A percentile compares a stretch with the other conserved stretches of the same genome.
Conservation (phyloP, 2,329 filamentous ascomycete species). For the Gnomoniopsis smithogilvyi region DNA sequence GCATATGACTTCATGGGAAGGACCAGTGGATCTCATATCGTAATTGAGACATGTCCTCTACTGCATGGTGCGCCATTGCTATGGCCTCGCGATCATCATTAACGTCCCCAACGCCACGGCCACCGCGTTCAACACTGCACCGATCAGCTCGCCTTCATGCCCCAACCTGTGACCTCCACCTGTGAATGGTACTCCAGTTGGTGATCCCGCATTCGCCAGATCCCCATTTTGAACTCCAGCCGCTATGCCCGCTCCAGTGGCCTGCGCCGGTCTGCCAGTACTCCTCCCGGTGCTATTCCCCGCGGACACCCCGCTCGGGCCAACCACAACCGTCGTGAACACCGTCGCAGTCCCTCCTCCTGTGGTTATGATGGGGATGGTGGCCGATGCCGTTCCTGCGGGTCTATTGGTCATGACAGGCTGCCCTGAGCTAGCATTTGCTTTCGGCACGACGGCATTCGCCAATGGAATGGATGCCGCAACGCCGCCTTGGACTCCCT, state of each 20-base stretch:
- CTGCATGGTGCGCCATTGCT: no score
- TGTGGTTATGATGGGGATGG: not conserved
- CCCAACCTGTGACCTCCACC: not conserved
- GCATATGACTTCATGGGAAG: not conserved
- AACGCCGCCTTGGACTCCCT: slow-evolving; percentile 5
- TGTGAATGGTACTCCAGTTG: no score
- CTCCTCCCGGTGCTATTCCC: not conserved
- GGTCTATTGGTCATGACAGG: not conserved
- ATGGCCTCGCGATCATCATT: not conserved
- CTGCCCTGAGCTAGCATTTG: not conserved
- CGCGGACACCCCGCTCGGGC: not conserved
- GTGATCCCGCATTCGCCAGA: no score
- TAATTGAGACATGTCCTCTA: not conserved
- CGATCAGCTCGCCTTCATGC: not conserved
- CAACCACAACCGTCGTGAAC: slow-evolving; percentile 9
- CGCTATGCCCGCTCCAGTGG: not conserved
- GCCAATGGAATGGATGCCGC: slow-evolving; percentile 8
- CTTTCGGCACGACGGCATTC: slow-evolving; percentile 2
- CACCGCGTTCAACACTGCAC: not conserved
- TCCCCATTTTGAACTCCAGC: not conserved
- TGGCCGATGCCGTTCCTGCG: not conserved
- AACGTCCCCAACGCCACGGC: not conserved
- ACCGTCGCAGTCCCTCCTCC: slow-evolving; percentile 8
- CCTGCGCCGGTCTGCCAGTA: not conserved
- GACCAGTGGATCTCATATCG: no score